Conservation (phyloP, 73 alveolate genomes). For the Paramecium caudatum region DNA sequence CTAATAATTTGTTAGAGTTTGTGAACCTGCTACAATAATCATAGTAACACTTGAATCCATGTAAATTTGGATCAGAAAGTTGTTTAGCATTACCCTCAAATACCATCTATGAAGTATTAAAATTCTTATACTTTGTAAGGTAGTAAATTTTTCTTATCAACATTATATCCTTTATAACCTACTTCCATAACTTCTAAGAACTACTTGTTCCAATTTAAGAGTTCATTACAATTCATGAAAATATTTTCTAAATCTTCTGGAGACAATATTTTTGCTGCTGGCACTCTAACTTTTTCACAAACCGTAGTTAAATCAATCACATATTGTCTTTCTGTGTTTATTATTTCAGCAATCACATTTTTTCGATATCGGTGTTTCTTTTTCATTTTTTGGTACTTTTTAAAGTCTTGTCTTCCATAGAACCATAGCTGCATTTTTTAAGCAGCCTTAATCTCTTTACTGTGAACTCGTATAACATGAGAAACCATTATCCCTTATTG, state of each 20-base stretch:
- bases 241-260: conserved; percentile 3
- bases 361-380: conserved; percentile 62
- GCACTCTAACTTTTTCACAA: neutral
- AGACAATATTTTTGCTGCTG: neutral
- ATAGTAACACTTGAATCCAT: conserved; percentile 32
- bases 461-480: neutral
- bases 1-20: conserved; percentile 19
- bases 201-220: neutral
- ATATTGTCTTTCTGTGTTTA: conserved; percentile 50
- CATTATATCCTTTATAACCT: conserved; percentile 12
- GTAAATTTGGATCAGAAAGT: neutral
- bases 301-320: neutral
- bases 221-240: conserved; percentile 37
- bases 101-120: neutral
- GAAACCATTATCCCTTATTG: neutral
- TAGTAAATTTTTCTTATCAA: neutral
- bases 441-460: conserved; percentile 30
- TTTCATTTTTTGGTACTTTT: conserved; percentile 34
- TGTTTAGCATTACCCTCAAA: neutral
- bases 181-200: conserved; percentile 25
- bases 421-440: conserved; percentile 2
- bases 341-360: conserved; percentile 55
- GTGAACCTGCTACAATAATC: conserved; percentile 34
- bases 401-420: neutral
- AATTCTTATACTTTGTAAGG: neutral